Evolutionary conservation across 768 basidiomycete genomes (phyloP).

Genomic region (Tylopilus felleus): DNA sequence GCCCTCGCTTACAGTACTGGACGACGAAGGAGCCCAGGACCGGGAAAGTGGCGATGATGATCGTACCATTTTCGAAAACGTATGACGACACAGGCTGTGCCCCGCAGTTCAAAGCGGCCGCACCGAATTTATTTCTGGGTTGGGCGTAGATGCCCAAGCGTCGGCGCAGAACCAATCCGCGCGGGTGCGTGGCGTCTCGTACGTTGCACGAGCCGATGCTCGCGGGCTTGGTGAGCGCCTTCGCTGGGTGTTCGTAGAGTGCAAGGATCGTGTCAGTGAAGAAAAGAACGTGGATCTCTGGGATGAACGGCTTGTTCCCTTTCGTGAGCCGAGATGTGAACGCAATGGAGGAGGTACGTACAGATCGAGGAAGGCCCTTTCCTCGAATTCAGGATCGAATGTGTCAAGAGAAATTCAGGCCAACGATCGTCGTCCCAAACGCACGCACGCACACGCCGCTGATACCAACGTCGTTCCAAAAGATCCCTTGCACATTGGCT

Average conservation of each 20-base stretch:
- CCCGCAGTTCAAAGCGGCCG: conserved; percentile 38
- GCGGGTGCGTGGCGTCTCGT: conserved; percentile 41
- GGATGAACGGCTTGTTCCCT: too few species aligned
- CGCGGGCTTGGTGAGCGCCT: conserved; percentile 39
- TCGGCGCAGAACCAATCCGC: conserved; percentile 42
- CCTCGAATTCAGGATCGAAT: not conserved
- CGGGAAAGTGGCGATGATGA: conserved; percentile 40
- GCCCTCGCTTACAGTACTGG: conserved; percentile 35
- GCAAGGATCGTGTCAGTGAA: conserved; percentile 40
- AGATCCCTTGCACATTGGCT: too few species aligned
- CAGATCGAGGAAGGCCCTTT: not conserved
- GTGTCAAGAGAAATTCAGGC: not conserved
- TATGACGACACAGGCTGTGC: conserved; percentile 32
- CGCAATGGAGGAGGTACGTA: not conserved
- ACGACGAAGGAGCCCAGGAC: conserved; percentile 26
- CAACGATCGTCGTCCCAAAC: not conserved
- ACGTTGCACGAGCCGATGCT: conserved; percentile 38
- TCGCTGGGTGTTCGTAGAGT: conserved; percentile 45
- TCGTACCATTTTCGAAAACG: conserved; percentile 43
- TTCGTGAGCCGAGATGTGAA: not conserved
- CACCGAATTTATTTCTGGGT: conserved; percentile 20
- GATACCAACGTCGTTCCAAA: not conserved
- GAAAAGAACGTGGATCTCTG: too few species aligned
- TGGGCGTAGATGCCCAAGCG: conserved; percentile 37
- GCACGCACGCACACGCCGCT: not conserved